Base-by-base conservation (phyloP, 345 rosid genomes). In the Sonneratia alba region DNA sequence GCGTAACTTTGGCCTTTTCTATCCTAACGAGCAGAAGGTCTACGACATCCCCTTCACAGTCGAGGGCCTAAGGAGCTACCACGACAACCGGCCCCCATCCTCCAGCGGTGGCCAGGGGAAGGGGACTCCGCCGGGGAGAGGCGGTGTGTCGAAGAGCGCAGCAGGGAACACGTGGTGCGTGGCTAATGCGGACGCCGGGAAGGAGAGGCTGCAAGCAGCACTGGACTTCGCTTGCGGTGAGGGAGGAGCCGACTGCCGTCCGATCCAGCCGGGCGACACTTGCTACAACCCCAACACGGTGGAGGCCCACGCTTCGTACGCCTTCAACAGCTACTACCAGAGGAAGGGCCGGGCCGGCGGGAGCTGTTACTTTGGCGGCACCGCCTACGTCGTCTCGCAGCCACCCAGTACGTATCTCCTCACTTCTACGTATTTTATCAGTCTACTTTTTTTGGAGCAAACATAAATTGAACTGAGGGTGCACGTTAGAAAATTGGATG, bases 291-390 rank as follows among this genome's bases (percentile, higher is more conserved):
- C 98, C 0, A 83, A 87, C 76, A 86, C 97, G 7, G 36, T 94
- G 0, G 91, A 84, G 74, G 97, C 98, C 34, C 98, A 94, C 72
- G 98, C 98, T 18, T 91, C 98, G 34, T 94, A 87, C 67, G 98
- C 98, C 21, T 90, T 94, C 78, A 94, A 94, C 79, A 94, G 98
- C 68, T 94, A 87, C 66, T 94, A 89, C 27, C 98, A 94, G 80
- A 88, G 79, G 87, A 81, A 87, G 9, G 84, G 79, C 0, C 93
- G 98, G 3, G 87, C 62, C 21, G 84, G 83, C 47, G 96, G 98
- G 0, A 79, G 89, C 62, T 94, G 98, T 78, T 74, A 81, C 81
- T 94, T 94, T 66, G 97, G 96, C 71, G 97, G 97, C 71, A 84
- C 98, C 36, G 97, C 95, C 6, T 83, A 81, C 74, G 89, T 94